Percentiles rank a stretch among this genome's conserved stretches.
These are phyloP conservation scores for Picea engelmannii DNA, from an alignment of 83 land plant genomes.

Conservation along the genomic window DNA sequence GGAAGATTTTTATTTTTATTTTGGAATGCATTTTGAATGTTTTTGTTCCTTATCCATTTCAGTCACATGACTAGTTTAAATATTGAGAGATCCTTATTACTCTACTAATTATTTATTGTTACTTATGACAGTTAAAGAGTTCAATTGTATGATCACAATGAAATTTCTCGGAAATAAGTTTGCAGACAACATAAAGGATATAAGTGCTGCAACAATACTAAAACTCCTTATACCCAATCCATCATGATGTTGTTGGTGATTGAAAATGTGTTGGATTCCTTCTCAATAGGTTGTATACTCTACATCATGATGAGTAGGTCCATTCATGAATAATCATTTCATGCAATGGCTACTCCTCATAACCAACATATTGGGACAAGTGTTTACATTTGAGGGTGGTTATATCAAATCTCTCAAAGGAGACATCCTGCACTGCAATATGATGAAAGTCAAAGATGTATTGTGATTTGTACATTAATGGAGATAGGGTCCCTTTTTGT, in stretches of 20 bases:
- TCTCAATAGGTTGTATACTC: not conserved
- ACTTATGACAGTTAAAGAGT: conserved; percentile 8
- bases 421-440: not conserved
- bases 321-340: not conserved
- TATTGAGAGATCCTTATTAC: too few relatives aligned
- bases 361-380: not conserved
- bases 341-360: not conserved
- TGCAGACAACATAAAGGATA: not conserved
- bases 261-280: not conserved
- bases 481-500: not conserved
- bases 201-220: conserved; percentile 1
- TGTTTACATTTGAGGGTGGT: not conserved
- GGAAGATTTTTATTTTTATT: too few relatives aligned
- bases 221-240: conserved; percentile 2
- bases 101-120: not conserved
- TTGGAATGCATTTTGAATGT: not conserved
- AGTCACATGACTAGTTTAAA: not conserved
- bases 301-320: not conserved
- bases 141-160: conserved; percentile 3
- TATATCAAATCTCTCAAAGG: not conserved
- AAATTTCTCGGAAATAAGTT: not conserved
- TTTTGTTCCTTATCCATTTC: not conserved
- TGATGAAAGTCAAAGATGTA: not conserved
- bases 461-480: not conserved
- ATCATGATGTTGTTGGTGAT: not conserved